Base-by-base conservation (phyloP, 345 rosid genomes). In the Erucastrum elatum region DNA sequence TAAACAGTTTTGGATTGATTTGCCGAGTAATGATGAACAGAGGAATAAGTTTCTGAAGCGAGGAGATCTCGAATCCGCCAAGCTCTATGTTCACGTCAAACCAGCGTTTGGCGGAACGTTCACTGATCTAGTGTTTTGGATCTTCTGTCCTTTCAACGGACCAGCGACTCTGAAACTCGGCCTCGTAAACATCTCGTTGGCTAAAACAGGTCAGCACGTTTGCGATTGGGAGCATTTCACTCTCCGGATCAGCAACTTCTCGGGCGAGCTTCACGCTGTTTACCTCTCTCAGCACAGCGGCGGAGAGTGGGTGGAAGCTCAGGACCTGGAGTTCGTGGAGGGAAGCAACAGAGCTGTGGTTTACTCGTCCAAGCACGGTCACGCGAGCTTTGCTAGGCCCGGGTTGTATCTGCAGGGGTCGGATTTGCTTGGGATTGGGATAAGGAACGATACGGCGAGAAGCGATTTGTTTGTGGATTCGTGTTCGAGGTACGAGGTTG, bases 191-290 rank as follows among this genome's bases (percentile, higher is more conserved):
- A 2, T 88, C 66, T 6, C 89, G 10, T 78, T 94, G 13, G 75
- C 85, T 80, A 86, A 82, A 78, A 85, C 87, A 10, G 97, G 98
- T 7, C 94, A 91, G 83, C 98, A 91, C 72, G 89, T 92, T 8
- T 88, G 97, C n/a, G 98, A 94, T 25, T 92, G 94, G 98, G 98
- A 94, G 75, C 98, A 94, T 80, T 88, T 88, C 77, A 94, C 98
- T 68, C 87, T 94, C 67, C 85, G 98, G 0, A 78, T 91, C 60
- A 79, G 95, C 83, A 94, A 94, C 87, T 92, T 94, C 71, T 85
- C 87, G 1, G 97, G 95, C 59, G 90, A 90, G 76, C 90, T 92
- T 1, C 81, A 87, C 84, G 80, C 88, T 29, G 37, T 94, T 61
- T 94, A 92, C 86, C 89, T 89, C 88, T 94, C 98, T 2, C 98